These are phyloP conservation scores for Allium cepa DNA, from an alignment of 106 monocot genomes.

Conservation along the genomic window DNA sequence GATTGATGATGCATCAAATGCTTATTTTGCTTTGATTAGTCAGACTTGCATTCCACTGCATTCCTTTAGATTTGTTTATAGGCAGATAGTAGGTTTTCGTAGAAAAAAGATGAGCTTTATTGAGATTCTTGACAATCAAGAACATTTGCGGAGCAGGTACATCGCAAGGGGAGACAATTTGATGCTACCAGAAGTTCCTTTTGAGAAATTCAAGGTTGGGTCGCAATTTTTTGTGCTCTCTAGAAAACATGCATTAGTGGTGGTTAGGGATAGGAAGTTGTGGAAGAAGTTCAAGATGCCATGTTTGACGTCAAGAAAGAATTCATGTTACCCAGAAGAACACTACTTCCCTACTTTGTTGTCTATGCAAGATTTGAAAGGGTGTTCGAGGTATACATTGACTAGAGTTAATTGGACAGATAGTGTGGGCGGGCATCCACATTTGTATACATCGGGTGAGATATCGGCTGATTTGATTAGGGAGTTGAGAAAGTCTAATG, in stretches of 20 bases:
- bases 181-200: slow-evolving; percentile 91
- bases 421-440: slow-evolving; percentile 74
- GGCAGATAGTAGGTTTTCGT: slow-evolving; percentile 12
- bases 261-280: slow-evolving; percentile 59
- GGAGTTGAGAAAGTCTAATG: slow-evolving; percentile 60
- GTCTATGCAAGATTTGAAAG: slow-evolving; percentile 62
- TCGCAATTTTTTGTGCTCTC: slow-evolving; percentile 90
- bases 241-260: slow-evolving; percentile 55
- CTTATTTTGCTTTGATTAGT: slow-evolving; percentile 79
- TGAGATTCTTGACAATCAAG: slow-evolving; percentile 43
- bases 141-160: slow-evolving; percentile 47
- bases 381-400: slow-evolving; percentile 58
- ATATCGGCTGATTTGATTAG: slow-evolving; percentile 36
- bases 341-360: slow-evolving; percentile 94
- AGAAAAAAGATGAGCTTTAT: slow-evolving; percentile 53
- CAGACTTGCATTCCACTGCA: slow-evolving; percentile 85
- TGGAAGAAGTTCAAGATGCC: slow-evolving; percentile 87
- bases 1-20: slow-evolving; percentile 68
- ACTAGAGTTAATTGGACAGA: slow-evolving; percentile 91
- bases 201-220: slow-evolving; percentile 58
- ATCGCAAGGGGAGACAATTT: slow-evolving; percentile 59
- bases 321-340: slow-evolving; percentile 93
- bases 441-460: slow-evolving; percentile 47
- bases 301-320: slow-evolving; percentile 36
- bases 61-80: slow-evolving; percentile 60